Conservation (phyloP, 768 basidiomycete species). For the Lepiota venenata region DNA sequence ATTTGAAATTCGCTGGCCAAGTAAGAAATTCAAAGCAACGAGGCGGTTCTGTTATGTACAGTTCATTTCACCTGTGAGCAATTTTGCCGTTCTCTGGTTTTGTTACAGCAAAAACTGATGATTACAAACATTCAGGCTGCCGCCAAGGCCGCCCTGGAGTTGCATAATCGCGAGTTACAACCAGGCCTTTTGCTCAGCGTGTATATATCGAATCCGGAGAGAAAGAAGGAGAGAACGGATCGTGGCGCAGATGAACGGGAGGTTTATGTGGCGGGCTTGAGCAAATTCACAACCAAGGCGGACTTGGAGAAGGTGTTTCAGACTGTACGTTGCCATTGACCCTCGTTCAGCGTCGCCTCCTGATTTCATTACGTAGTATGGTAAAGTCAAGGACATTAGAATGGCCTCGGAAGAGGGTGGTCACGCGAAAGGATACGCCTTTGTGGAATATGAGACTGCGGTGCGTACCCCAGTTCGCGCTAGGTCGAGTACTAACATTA, state of each 20-base stretch:
- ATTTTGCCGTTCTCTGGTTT: background rate
- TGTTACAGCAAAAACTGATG: background rate
- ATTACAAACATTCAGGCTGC: constrained; percentile 36
- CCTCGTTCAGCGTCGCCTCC: background rate
- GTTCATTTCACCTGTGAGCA: constrained; percentile 75
- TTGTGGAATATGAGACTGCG: constrained; percentile 86
- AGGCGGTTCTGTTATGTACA: constrained; percentile 95
- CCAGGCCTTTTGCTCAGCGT: constrained; percentile 70
- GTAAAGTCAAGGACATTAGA: constrained; percentile 76
- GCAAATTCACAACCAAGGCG: constrained; percentile 67
- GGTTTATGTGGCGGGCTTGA: constrained; percentile 85
- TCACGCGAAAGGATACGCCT: constrained; percentile 81
- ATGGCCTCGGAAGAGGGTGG: constrained; percentile 72
- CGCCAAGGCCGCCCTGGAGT: constrained; percentile 74
- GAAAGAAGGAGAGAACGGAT: constrained; percentile 89
- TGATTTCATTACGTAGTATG: constrained; percentile 53
- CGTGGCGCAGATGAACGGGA: constrained; percentile 81
- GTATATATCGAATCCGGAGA: constrained; percentile 84
- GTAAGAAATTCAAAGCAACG: constrained; percentile 91
- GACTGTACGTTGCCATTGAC: constrained; percentile 44
- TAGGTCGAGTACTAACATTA: background rate
- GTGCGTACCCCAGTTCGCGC: constrained; percentile 41
- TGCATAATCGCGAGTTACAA: constrained; percentile 76
- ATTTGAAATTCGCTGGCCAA: constrained; percentile 97
- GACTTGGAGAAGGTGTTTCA: constrained; percentile 81